Evolutionary conservation across 129 eudicot genomes (phyloP), one percentile per base, ranked within the genome.

Genomic region (Deinandra increscens): DNA sequence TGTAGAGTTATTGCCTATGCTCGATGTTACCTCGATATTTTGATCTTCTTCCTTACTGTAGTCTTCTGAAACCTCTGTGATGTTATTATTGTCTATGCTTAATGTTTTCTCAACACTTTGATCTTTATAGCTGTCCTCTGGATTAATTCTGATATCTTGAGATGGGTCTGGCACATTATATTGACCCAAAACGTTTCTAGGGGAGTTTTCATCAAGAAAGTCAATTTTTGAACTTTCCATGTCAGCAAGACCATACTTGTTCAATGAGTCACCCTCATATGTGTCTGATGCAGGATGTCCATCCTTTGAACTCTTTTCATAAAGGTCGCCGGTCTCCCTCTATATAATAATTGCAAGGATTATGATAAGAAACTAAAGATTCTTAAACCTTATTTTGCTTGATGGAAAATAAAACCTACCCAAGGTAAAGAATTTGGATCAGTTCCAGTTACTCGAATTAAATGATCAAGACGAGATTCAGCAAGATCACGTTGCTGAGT

Each of bases 401-500:
- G 4, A 49, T 44, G 10, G 9, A n/a, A 0, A 17, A 64, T 51
- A 58, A 7, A 14, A 60, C 84, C 20, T 64, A 83, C 91, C 87
- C 82, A 71, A 38, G 84, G 63, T 49, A 53, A 75, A 48, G 91
- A 69, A 68, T 53, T 61, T 64, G 59, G 81, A 68, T 39, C 60
- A 45, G 72, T 48, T 67, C 87, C 71, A n/a, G 74, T 69, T 48
- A 83, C 70, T 43, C 18, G 78, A 39, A 91, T 55, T 68, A 88
- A 55, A 69, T 82, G 75, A 58, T 88, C 84, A 18, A 84, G 62
- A 49, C 80, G 89, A 54, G 87, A 79, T 67, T 83, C 95, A 80
- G 95, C 95, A 29, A 78, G 74, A 75, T 91, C 95, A 31, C 95
- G 91, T 71, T 92, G 95, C 26, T 62, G 77, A 61, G 83, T 92